Conservation (phyloP, 2,329 filamentous ascomycete species). For the Hymenoscyphus linearis region DNA sequence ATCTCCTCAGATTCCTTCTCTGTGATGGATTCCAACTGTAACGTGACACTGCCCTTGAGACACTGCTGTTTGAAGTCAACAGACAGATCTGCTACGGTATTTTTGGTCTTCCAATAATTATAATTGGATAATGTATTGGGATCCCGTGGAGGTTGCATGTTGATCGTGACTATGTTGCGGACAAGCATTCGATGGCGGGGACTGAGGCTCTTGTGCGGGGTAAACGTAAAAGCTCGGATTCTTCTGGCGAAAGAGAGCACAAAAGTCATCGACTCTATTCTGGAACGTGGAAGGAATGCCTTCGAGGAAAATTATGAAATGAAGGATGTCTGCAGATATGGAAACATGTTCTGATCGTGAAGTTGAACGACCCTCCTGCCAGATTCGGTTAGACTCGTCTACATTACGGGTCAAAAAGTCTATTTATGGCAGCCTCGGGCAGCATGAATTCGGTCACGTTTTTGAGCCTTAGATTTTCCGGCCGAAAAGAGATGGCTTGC, state of each 20-base stretch:
- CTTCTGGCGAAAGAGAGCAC: constrained; percentile 17
- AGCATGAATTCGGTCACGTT: too few species aligned
- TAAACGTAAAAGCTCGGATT: constrained; percentile 11
- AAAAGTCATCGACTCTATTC: constrained; percentile 18
- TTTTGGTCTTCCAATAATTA: constrained; percentile 75
- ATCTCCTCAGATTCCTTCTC: constrained; percentile 70
- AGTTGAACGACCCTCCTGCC: neutral
- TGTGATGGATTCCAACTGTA: constrained; percentile 73
- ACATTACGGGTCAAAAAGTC: neutral
- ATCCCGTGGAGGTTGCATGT: constrained; percentile 49
- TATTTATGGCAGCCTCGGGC: too few species aligned
- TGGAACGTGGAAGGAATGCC: neutral
- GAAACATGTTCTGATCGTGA: neutral
- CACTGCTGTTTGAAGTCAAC: constrained; percentile 79
- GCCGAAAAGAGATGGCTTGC: neutral
- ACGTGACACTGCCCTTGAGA: constrained; percentile 69
- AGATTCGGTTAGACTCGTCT: neutral
- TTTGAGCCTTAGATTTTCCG: neutral
- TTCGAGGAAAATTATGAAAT: neutral
- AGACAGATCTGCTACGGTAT: constrained; percentile 75
- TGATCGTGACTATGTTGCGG: constrained; percentile 24
- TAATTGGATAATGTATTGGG: constrained; percentile 93
- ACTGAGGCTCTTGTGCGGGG: constrained; percentile 12
- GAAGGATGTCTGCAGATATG: neutral
- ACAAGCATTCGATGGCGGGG: constrained; percentile 11